Base-by-base conservation (phyloP, 495 filamentous ascomycete species). In the Polyplosphaeria fusca region DNA sequence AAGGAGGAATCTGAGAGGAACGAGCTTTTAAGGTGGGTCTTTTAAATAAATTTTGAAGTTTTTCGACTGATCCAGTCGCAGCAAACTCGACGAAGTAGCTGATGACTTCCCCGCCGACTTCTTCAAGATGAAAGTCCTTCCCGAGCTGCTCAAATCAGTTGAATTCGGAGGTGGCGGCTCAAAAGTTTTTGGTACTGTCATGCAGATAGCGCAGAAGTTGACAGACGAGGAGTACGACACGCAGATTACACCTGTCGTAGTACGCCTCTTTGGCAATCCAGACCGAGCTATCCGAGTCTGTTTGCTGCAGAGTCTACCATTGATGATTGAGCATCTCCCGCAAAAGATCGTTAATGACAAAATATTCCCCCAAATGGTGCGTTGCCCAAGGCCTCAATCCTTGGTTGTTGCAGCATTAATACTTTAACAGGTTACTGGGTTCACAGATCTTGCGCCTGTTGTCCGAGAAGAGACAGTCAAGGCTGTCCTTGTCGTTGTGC, bases 41-140 rank as follows among this genome's bases (percentile, higher is more conserved):
- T 43, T 14, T 47, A 12, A 7, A 12, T 30, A 2, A 16, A 22
- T 5, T 26, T 27, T 54, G 45, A 24, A 35, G 58, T 35, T 54
- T 59, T 2, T 53, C 23, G 18, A 41, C 73, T 70, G 68, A 71
- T 18, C 2, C 23, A 3, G 20, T 35, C 4, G 18, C 43, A 93
- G 87, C 67, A 86, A 94, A 69, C 79, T 98, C 3, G 89, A 95
- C 62, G 77, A 86, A 44, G 80, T 94, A 4, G 85, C 88, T 0
- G 89, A 95, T 57, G 90, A 96, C 68, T 96, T 97, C 60, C 93
- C 93, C 0, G 93, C 96, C 64, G 91, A 96, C 50, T 98, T 93
- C 68, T 93, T 96, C 76, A 95, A 91, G 68, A 88, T 93, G 82
- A 98, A 97, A 64, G 82, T 97, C 11, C 78, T 98, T 14, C 93